Percentiles rank a stretch among this genome's conserved stretches.
phyloP scores from a whole-genome alignment of 1,284 basidiomycete species.

The Microbotryum violaceum region DNA sequence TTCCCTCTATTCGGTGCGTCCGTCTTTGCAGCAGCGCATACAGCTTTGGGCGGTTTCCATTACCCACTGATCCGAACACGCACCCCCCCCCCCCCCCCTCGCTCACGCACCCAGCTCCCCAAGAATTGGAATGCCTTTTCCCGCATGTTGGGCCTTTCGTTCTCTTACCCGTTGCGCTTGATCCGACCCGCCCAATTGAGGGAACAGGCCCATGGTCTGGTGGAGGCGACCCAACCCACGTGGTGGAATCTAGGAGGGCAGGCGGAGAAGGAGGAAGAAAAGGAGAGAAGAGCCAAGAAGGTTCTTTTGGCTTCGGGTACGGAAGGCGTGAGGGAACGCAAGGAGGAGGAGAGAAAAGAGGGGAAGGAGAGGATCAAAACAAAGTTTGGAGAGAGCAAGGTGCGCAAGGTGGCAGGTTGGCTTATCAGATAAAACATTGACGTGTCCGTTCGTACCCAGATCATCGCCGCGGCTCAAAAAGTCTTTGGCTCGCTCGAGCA shows the following conservation, averaged over 20 bases:
- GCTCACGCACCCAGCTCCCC: conserved; percentile 11
- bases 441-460: conserved; percentile 1
- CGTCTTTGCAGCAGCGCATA: background rate
- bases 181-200: conserved; percentile 24
- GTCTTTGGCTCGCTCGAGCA: conserved; percentile 23
- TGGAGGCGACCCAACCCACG: conserved; percentile 18
- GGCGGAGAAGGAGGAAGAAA: conserved; percentile 21
- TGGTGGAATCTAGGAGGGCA: conserved; percentile 32
- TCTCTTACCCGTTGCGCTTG: conserved; percentile 21
- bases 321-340: conserved; percentile 24
- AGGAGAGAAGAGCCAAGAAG: conserved; percentile 13
- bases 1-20: conserved; percentile 26
- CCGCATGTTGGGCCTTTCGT: conserved; percentile 17
- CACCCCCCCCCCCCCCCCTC: too few relatives aligned
- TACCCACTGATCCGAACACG: background rate
- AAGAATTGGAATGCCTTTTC: conserved; percentile 19
- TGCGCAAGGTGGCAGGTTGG: background rate
- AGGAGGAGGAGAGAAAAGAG: conserved; percentile 19
- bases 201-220: conserved; percentile 10
- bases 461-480: conserved; percentile 5
- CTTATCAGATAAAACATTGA: too few relatives aligned
- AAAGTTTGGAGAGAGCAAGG: conserved; percentile 22
- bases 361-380: conserved; percentile 26
- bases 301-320: conserved; percentile 23
- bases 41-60: too few relatives aligned